Evolutionary conservation across 2,329 filamentous ascomycete species (phyloP), one percentile per base, ranked within the genome.

Genomic region (Grosmannia clavigera): DNA sequence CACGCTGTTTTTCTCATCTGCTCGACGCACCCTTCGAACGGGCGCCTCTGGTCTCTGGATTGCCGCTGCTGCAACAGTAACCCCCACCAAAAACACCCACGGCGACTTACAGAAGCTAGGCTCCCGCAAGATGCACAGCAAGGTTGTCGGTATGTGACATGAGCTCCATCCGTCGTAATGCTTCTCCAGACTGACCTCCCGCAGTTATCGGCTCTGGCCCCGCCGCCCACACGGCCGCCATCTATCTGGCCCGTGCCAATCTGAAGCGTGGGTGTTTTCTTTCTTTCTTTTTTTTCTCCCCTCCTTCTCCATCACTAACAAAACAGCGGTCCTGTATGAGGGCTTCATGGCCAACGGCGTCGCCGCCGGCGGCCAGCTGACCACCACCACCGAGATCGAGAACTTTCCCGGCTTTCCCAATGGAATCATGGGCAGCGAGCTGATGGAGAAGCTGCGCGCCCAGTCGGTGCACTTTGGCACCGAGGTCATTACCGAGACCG

Each of bases 301-400:
- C 12, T 22, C 22, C 6, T 7, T 14, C 12, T 48, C 14, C 27
- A 11, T 31, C 22, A 31, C 22, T 25, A 11, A n/a, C 29, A n/a
- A 4, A 1, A 29, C 64, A 84, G 84, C 94, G 64, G 88, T 96
- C 64, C 81, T 99, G 67, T 99, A 97, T 73, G 94, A 99, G 78
- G 94, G 94, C 67, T 96, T 99, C 82, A 85, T 99, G 73, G 94
- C 94, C 68, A 94, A 96, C 71, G 94, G 92, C 70, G 95, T 95
- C 68, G 94, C 94, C 7, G 90, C 94, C 53, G 94, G 94, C 67
- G 94, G 94, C 61, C 94, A 99, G 80, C 81, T 99, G 67, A 99
- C 95, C 60, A 99, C 95, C 31, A 99, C 94, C 60, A 97, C 95
- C 69, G 95, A 99, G 67, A 85, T 99, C 62, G 94, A 99, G 80